A percentile compares a stretch with the other conserved stretches of the same genome.
Conservation (phyloP, 768 basidiomycete species). For the Lentinula aciculospora region DNA sequence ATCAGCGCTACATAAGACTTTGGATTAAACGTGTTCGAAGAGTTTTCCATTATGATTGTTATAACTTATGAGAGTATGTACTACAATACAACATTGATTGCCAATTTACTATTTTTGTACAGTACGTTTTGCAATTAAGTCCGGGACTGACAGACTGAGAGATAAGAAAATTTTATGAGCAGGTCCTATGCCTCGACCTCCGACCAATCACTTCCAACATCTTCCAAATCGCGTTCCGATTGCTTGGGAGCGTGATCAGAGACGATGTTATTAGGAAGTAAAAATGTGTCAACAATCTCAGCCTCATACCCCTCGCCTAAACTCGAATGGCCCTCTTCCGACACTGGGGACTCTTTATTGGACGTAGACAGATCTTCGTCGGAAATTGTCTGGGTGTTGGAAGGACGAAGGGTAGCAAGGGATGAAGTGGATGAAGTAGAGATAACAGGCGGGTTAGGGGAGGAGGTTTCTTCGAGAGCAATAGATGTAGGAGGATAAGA, state of each 20-base stretch:
- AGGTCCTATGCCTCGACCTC: slow-evolving; percentile 33
- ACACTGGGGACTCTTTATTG: neutral
- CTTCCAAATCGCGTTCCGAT: slow-evolving; percentile 16
- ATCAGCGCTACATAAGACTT: too few species aligned
- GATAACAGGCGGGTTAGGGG: neutral
- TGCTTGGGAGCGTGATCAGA: neutral
- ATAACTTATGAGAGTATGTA: too few species aligned
- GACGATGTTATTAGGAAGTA: neutral
- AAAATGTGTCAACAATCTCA: neutral
- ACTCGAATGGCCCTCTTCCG: neutral
- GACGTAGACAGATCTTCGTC: neutral
- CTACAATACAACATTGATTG: neutral
- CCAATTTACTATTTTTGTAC: too few species aligned
- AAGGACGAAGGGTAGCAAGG: slow-evolving; percentile 16
- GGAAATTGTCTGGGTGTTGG: neutral
- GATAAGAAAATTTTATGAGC: neutral
- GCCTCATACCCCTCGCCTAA: neutral
- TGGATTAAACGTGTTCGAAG: too few species aligned
- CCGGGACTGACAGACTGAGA: neutral
- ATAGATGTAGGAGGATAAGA: neutral
- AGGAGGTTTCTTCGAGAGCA: neutral
- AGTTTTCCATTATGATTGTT: too few species aligned
- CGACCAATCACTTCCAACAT: slow-evolving; percentile 33
- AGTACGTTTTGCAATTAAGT: too few species aligned
- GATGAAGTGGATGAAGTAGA: slow-evolving; percentile 13